Base-by-base conservation (phyloP, 2,329 filamentous ascomycete genomes). In the Colletotrichum navitas region DNA sequence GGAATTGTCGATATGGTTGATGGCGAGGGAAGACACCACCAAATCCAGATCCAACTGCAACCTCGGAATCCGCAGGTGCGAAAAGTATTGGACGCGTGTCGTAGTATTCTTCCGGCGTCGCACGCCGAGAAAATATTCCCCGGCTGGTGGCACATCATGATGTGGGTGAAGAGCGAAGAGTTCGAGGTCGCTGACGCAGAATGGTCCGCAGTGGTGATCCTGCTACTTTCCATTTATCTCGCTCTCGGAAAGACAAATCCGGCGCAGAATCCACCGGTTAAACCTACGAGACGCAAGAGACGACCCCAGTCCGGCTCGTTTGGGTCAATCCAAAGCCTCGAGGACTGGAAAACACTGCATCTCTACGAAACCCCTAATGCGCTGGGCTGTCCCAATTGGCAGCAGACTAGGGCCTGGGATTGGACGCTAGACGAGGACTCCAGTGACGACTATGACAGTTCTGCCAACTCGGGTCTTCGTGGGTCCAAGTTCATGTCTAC, bases 71-170 rank as follows among this genome's bases (percentile, higher is more conserved):
- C 85, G n/a, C 85, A 91, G 62, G 91, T 93, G 6, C 84, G 83
- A 36, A 89, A 85, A 65, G 82, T 91, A 11, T 81, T 95, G 11
- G 84, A 88, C 41, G 82, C 89, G 21, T 92, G 91, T 77, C 88
- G 88, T 68, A 90, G 91, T 74, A 86, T 92, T 43, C 79, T 94
- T 36, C 88, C 89, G 8, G 83, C 89, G 26, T 83, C 85, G 0
- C 84, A 87, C 51, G 89, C 82, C 72, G 91, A 84, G 82, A 92
- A 84, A 34, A 81, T 94, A 12, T 82, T 93, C 68, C 86, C 90
- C 12, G 89, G 88, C 2, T 95, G 93, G 92, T 93, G 92, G 87
- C 91, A 93, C 77, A 86, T 89, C 26, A 87, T 92, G 81, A 88
- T 90, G 73, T 95, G 93, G 93, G 83, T 93, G 51, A 82, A 83